Evolutionary conservation across 2,329 filamentous ascomycete species (phyloP).

Genomic region (Botrytis tulipae): DNA sequence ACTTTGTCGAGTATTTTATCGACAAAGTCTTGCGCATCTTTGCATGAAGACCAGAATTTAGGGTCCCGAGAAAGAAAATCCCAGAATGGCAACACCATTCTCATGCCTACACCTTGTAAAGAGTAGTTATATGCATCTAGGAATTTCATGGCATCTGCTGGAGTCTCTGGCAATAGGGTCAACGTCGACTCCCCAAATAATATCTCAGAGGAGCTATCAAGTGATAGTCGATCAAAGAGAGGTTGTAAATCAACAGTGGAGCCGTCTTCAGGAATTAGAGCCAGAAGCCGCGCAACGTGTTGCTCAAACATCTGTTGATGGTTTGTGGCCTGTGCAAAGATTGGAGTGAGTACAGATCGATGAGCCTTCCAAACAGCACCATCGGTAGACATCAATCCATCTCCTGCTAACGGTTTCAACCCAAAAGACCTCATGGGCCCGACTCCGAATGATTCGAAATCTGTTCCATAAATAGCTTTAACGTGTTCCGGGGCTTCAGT

Average conservation of each 20-base stretch:
- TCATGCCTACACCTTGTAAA: not conserved
- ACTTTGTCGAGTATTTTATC: conserved; percentile 2
- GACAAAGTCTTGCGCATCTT: conserved; percentile 8
- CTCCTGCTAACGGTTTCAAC: conserved; percentile 35
- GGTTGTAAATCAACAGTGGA: conserved; percentile 17
- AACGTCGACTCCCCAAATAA: conserved; percentile 56
- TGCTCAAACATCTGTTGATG: not conserved
- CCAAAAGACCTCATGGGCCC: conserved; percentile 44
- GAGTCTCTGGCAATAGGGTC: not conserved
- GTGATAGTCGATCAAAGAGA: conserved; percentile 42
- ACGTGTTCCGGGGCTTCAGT: conserved; percentile 26
- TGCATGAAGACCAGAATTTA: conserved; percentile 9
- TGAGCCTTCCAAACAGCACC: conserved; percentile 12
- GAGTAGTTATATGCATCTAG: conserved; percentile 1
- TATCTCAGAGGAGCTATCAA: conserved; percentile 58
- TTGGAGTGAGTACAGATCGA: conserved; percentile 1
- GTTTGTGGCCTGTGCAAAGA: not conserved
- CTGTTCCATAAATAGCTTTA: conserved; percentile 19
- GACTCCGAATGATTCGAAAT: conserved; percentile 43
- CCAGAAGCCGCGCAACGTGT: conserved; percentile 1
- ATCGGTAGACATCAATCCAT: not conserved
- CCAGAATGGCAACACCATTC: conserved; percentile 10
- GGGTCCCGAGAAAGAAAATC: conserved; percentile 2
- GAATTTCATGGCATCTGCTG: not conserved
- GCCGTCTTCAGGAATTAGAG: conserved; percentile 12